Evolutionary conservation across 2,329 filamentous ascomycete genomes (phyloP), one percentile per base, ranked within the genome.

Genomic region (Mariannaea sp.): DNA sequence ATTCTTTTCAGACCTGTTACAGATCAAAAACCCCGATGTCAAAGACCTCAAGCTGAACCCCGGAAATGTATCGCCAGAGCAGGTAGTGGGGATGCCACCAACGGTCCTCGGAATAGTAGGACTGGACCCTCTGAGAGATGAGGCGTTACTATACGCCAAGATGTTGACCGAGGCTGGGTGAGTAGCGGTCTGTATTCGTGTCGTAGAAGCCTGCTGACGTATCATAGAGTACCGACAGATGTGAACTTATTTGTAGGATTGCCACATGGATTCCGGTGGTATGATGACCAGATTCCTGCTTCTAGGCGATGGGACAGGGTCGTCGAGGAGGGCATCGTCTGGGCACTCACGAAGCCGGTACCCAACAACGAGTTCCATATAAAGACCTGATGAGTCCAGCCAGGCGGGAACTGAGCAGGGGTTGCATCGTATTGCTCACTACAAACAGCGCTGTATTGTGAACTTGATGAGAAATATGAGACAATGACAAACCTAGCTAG

Each of bases 111-210:
- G 72, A 0, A 67, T 80, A 35, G 72, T 75, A 4, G 78, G 78
- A 0, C 58, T 71, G 16, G 78, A 80, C 64, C 74, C 75, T 0
- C 55, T 81, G 35, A 60, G 78, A 12, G 78, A 81, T 54, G 77
- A 81, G 57, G 77, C 70, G 1, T 50, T 81, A 13, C 60, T 79
- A 19, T 80, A 73, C 60, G 75, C 70, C 10, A 72, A 77, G 58
- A 65, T 67, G 64, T 58, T 80, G 10, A 66, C 67, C 5, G 72
- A 75, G 35, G 74, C 74, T 38, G 76, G 76, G 70, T 78, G 53
- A 64, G 73, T 32, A 6, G n/a, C 26, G 2, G 2, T 4, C 3
- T 5, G 9, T n/a, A 16, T 35, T 2, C 2, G 3, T 8, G 16
- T 3, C 12, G 38, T 19, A 17, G 20, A 5, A 2, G 7, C 22